A percentile compares a stretch with the other conserved stretches of the same genome.
phyloP scores from a whole-genome alignment of 768 basidiomycete species.

The Podaxis mareebaensis region DNA sequence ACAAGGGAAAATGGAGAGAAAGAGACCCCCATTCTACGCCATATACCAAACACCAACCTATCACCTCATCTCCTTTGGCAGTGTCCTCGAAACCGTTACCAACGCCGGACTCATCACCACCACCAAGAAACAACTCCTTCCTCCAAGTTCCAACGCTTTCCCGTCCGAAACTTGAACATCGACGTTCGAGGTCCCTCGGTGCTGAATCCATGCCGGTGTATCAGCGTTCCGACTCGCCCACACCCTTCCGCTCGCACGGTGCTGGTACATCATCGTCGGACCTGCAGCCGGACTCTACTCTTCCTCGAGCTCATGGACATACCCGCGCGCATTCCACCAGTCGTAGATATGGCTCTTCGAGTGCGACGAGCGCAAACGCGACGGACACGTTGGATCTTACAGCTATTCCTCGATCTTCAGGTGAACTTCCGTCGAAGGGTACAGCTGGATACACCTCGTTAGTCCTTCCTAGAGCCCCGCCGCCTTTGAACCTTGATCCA shows the following conservation, averaged over 20 bases:
- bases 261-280: not conserved
- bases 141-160: not conserved
- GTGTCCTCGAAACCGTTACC: conserved; percentile 9
- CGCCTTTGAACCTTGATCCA: conserved; percentile 5
- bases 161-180: conserved; percentile 8
- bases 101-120: not conserved
- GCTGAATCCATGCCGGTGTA: conserved; percentile 5
- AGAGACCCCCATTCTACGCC: conserved; percentile 1
- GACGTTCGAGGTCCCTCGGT: conserved; percentile 15
- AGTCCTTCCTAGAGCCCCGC: conserved; percentile 19
- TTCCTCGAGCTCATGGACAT: not conserved
- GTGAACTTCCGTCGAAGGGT: conserved; percentile 21
- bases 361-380: not conserved
- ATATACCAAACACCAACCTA: conserved; percentile 13
- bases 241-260: not conserved
- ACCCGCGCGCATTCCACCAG: conserved; percentile 2
- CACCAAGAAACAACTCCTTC: conserved; percentile 2
- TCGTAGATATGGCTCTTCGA: conserved; percentile 3
- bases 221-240: conserved; percentile 8
- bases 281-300: not conserved
- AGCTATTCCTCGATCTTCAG: conserved; percentile 16
- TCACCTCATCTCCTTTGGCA: conserved; percentile 11
- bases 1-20: conserved; percentile 21
- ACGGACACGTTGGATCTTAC: conserved; percentile 6
- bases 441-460: conserved; percentile 17